Base-by-base conservation (phyloP, 2,329 filamentous ascomycete genomes). In the Fusarium agapanthi region DNA sequence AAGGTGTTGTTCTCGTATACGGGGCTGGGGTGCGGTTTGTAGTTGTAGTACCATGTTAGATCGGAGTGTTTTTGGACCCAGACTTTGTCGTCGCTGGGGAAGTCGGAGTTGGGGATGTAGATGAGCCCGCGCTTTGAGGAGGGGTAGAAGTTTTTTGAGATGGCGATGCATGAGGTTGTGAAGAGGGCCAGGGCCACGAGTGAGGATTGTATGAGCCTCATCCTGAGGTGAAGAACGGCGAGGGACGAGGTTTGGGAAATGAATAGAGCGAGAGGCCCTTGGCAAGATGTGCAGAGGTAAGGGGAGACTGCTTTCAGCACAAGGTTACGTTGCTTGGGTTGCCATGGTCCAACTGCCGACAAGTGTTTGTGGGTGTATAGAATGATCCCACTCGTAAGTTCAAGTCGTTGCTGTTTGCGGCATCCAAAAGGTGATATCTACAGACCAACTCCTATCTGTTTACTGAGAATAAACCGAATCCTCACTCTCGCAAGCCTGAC, bases 211-310 rank as follows among this genome's bases (percentile, higher is more conserved):
- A 28, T 2, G 24, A 28, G 4, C 24, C n/a, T 8, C 24, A 28
- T 54, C 0, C 0, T 9, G 3, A 8, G 7, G 26, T 13, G 24
- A 13, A 7, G 11, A 14, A 28, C 18, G 32, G 24, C 7, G 5
- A 38, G 20, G 7, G 24, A 28, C 5, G 14, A 28, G 14, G 50
- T 53, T 38, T 18, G 15, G 34, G 20, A 18, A 22, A 38, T 24
- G 20, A n/a, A 28, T 38, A 7, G 14, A 18, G 6, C 14, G 8
- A 7, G 6, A 26, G 1, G 7, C 4, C 0, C 3, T 28, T 3
- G 3, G 34, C 7, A 28, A 8, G 34, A 22, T 7, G 20, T 18
- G 8, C 14, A 22, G 3, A 10, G 7, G 32, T 5, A 9, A 9
- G 14, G 20, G 13, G 14, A 37, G 18, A 22, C 18, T 37, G 14